Conservation (phyloP, 306 rosid genomes). For the Senna siamea region DNA sequence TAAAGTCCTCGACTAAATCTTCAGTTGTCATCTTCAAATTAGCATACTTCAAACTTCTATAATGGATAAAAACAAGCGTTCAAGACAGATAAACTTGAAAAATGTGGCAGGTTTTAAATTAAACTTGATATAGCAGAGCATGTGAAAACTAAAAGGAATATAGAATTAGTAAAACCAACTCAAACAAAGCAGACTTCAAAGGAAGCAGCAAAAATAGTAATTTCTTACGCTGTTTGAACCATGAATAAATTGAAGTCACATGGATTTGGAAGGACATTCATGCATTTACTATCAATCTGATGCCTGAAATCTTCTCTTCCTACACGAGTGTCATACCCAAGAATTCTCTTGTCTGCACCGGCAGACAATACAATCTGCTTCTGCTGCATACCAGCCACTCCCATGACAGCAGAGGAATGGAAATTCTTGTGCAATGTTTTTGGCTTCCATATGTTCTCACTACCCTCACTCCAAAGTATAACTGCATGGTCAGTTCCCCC, state of each 20-base stretch:
- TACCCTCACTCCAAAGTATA: conserved; percentile 78
- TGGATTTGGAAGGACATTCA: conserved; percentile 93
- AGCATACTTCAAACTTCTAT: background rate
- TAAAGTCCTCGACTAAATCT: conserved; percentile 10
- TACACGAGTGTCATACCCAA: conserved; percentile 65
- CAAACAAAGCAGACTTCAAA: conserved; percentile 20
- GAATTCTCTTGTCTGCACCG: conserved; percentile 89
- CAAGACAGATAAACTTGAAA: conserved; percentile 8
- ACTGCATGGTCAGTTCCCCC: conserved; percentile 98
- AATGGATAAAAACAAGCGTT: conserved; percentile 2
- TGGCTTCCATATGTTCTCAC: conserved; percentile 76
- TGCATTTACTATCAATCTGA: conserved; percentile 97
- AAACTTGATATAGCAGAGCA: conserved; percentile 21
- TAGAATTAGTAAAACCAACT: background rate
- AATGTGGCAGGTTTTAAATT: conserved; percentile 3
- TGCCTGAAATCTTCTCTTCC: conserved; percentile 84
- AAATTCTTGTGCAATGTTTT: conserved; percentile 74
- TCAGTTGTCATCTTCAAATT: conserved; percentile 25
- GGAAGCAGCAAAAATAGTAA: background rate
- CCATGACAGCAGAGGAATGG: conserved; percentile 99
- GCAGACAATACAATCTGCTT: conserved; percentile 82
- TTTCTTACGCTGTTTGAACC: conserved; percentile 90
- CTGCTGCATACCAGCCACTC: conserved; percentile 90
- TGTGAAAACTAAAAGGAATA: conserved; percentile 10
- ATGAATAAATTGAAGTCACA: conserved; percentile 89